Percentiles rank a stretch among this genome's conserved stretches.
These are phyloP conservation scores for Cenchrus purpureus DNA, from an alignment of 176 grass and related monocot genomes.

Conservation along the genomic window DNA sequence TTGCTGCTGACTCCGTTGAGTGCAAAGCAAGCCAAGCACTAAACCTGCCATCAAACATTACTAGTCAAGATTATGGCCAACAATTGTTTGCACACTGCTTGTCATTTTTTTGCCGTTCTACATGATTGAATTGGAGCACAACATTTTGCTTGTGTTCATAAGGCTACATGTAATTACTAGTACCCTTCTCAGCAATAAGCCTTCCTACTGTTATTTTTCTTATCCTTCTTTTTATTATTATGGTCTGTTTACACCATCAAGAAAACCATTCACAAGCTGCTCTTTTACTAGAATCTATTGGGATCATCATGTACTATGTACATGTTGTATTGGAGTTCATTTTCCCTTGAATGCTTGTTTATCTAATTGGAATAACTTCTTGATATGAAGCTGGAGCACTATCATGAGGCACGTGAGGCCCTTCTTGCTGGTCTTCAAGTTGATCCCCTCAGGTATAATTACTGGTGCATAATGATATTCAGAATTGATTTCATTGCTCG, in stretches of 20 bases:
- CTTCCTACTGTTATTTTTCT: conserved; percentile 20
- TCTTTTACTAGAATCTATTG: conserved; percentile 20
- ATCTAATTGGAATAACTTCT: conserved; percentile 28
- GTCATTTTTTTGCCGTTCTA: not conserved
- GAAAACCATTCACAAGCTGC: conserved; percentile 4
- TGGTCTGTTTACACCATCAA: not conserved
- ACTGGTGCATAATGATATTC: conserved; percentile 33
- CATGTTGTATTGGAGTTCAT: not conserved
- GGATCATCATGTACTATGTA: not conserved
- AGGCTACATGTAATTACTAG: not conserved
- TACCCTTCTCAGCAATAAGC: conserved; percentile 15
- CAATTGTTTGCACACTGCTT: not conserved
- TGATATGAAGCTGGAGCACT: conserved; percentile 73
- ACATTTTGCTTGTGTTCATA: not conserved
- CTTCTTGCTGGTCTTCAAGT: conserved; percentile 93
- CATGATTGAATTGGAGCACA: not conserved
- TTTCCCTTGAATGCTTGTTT: conserved; percentile 15
- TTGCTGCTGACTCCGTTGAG: no score
- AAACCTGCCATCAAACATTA: no score
- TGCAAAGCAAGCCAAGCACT: no score
- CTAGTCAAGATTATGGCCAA: no score
- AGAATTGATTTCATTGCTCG: conserved; percentile 35
- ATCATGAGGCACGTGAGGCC: conserved; percentile 73
- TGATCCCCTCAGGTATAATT: conserved; percentile 84
- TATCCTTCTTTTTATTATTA: conserved; percentile 10